Conservation (phyloP, 495 filamentous ascomycete genomes). For the Neurospora discreta region DNA sequence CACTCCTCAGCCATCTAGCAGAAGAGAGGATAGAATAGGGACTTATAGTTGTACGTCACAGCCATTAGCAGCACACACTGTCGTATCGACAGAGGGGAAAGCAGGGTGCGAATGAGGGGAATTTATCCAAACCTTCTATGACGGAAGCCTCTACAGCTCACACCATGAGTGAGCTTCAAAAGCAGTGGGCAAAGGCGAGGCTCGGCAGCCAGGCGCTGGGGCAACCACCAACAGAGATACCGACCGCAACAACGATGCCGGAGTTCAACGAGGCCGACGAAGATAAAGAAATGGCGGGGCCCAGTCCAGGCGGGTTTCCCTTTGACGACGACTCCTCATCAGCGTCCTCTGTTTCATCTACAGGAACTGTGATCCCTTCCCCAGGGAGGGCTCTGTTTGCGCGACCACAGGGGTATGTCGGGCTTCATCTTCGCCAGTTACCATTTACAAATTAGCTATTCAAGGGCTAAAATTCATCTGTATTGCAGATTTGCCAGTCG, state of each 20-base stretch:
- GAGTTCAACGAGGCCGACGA: slow-evolving; percentile 44
- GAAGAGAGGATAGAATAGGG: background rate
- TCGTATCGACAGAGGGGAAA: background rate
- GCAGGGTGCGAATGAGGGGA: background rate
- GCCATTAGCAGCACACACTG: background rate
- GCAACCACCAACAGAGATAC: slow-evolving; percentile 3
- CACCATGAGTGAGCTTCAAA: slow-evolving; percentile 79
- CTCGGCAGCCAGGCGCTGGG: slow-evolving; percentile 28
- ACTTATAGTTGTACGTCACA: background rate
- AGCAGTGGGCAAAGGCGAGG: slow-evolving; percentile 71
- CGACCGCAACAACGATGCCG: slow-evolving; percentile 1
- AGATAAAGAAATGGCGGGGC: slow-evolving; percentile 27
- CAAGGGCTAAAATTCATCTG: slow-evolving; percentile 11
- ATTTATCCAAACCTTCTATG: background rate
- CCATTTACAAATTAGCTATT: background rate
- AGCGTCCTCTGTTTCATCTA: slow-evolving; percentile 70
- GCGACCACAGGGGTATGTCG: slow-evolving; percentile 48
- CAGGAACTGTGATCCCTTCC: slow-evolving; percentile 77
- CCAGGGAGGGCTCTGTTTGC: slow-evolving; percentile 64
- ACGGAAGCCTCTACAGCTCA: background rate
- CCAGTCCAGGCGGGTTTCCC: slow-evolving; percentile 18
- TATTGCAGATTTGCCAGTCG: slow-evolving; percentile 23
- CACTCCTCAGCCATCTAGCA: background rate
- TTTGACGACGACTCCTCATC: slow-evolving; percentile 65
- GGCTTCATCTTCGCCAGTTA: slow-evolving; percentile 3